These are phyloP conservation scores for Jatropha multifida DNA, from an alignment of 441 rosid species.

Conservation along the genomic window DNA sequence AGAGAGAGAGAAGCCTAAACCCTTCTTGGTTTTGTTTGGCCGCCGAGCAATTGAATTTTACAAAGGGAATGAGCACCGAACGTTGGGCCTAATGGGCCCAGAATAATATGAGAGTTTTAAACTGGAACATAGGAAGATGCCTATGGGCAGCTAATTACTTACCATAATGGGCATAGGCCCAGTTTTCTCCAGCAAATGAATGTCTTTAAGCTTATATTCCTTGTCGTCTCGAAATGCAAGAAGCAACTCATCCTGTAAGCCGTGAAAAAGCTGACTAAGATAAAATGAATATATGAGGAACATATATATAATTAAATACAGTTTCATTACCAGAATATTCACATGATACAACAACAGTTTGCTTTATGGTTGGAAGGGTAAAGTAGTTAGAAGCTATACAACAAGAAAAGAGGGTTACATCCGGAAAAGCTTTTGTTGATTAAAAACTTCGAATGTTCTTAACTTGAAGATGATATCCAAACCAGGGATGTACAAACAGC, in stretches of 20 bases:
- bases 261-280: no score
- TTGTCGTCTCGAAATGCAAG: no score
- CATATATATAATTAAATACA: neutral
- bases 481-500: neutral
- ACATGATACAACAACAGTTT: neutral
- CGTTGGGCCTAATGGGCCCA: no score
- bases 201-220: no score
- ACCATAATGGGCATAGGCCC: no score
- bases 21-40: neutral
- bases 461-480: neutral
- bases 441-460: neutral
- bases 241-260: no score
- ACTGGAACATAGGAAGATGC: no score
- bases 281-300: neutral
- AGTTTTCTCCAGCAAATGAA: no score
- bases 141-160: no score
- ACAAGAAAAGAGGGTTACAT: neutral
- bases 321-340: neutral
- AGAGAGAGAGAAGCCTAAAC: neutral
- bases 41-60: neutral
- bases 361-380: neutral
- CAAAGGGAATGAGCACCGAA: no score
- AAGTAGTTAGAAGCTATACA: neutral
- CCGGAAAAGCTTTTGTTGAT: neutral
- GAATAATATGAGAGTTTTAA: no score